Percentiles rank a stretch among this genome's conserved stretches.
These are phyloP conservation scores for Firmiana major DNA, from an alignment of 345 rosid genomes.

Conservation along the genomic window DNA sequence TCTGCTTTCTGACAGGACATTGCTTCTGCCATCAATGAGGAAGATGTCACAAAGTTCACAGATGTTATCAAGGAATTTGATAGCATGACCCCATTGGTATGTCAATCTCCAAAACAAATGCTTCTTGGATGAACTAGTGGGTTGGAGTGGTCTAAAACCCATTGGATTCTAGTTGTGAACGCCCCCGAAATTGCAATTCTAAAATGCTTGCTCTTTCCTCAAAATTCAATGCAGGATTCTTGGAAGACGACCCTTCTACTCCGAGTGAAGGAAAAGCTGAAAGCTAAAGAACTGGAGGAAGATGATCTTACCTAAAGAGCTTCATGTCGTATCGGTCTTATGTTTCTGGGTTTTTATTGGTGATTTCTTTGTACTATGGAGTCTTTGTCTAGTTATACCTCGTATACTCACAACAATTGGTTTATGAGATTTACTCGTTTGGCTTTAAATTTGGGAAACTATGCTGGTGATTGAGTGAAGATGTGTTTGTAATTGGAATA, in stretches of 20 bases:
- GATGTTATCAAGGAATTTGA: conserved; percentile 92
- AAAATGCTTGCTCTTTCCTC: background rate
- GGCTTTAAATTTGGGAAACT: conserved; percentile 15
- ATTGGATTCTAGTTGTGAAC: background rate
- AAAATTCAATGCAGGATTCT: conserved; percentile 48
- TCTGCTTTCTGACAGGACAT: conserved; percentile 47
- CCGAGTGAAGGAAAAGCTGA: conserved; percentile 97
- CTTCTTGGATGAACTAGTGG: background rate
- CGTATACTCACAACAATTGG: background rate
- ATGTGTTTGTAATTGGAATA: conserved; percentile 2
- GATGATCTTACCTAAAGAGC: conserved; percentile 83
- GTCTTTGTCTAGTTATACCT: background rate
- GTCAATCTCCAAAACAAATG: conserved; percentile 1
- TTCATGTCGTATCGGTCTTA: conserved; percentile 8
- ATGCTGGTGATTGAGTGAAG: conserved; percentile 12
- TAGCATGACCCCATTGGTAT: conserved; percentile 97
- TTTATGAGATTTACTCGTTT: conserved; percentile 3
- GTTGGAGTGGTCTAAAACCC: background rate
- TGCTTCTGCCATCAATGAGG: conserved; percentile 86
- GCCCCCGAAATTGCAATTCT: background rate
- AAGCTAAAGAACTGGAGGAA: conserved; percentile 90
- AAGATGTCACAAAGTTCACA: conserved; percentile 81
- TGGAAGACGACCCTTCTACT: conserved; percentile 94
- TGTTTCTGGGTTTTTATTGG: conserved; percentile 19
- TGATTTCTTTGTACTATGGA: conserved; percentile 21